Conservation (phyloP, 495 filamentous ascomycete species). For the Glonium stellatum region DNA sequence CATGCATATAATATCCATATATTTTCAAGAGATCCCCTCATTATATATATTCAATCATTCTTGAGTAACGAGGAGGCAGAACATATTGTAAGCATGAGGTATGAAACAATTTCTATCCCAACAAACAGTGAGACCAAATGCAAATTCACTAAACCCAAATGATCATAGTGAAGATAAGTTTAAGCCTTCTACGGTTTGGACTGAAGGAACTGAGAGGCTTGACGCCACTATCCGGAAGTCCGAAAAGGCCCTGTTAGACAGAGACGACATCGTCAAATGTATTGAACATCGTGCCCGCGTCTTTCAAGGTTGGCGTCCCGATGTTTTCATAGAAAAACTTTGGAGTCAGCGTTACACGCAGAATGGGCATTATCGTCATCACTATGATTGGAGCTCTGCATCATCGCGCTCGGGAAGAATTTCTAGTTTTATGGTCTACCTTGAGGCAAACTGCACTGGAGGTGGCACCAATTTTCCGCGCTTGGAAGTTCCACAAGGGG, state of each 20-base stretch:
- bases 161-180: conserved; percentile 26
- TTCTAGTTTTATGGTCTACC: conserved; percentile 52
- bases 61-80: conserved; percentile 43
- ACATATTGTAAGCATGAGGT: conserved; percentile 48
- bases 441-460: conserved; percentile 46
- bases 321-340: conserved; percentile 56
- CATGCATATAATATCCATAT: conserved; percentile 29
- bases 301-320: conserved; percentile 62
- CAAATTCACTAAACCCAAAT: no score
- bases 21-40: conserved; percentile 45
- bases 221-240: conserved; percentile 49
- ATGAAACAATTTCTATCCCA: not conserved
- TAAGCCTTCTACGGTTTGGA: conserved; percentile 49
- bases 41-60: conserved; percentile 54
- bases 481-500: conserved; percentile 34
- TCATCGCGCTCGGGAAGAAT: conserved; percentile 25
- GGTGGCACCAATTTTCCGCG: conserved; percentile 54
- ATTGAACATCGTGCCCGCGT: conserved; percentile 59
- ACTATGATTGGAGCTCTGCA: conserved; percentile 49
- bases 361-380: conserved; percentile 52
- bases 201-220: conserved; percentile 40
- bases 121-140: no score
- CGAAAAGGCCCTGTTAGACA: conserved; percentile 51
- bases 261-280: conserved; percentile 57
- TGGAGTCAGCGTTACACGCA: conserved; percentile 54